phyloP scores from a whole-genome alignment of 2,329 filamentous ascomycete species.

The Didymella keratinophila region DNA sequence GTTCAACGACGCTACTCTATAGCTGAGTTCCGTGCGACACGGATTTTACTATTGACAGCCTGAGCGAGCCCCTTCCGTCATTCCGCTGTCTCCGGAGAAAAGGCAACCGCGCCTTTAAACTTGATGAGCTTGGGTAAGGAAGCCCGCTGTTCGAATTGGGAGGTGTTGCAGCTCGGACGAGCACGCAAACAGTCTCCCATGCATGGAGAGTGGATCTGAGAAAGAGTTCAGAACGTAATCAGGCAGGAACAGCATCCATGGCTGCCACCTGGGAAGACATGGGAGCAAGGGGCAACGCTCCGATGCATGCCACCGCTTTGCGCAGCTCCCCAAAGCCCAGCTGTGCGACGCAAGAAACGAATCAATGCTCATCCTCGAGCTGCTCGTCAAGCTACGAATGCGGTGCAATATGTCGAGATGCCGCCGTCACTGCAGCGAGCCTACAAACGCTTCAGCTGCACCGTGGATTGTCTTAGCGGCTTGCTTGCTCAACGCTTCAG shows the following conservation, averaged over 20 bases:
- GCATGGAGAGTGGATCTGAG: slow-evolving; percentile 26
- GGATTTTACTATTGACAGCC: slow-evolving; percentile 9
- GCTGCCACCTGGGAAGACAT: slow-evolving; percentile 32
- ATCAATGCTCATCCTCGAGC: slow-evolving; percentile 31
- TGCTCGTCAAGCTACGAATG: slow-evolving; percentile 37
- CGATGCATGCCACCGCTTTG: slow-evolving; percentile 45
- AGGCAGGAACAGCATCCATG: slow-evolving; percentile 31
- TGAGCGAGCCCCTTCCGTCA: slow-evolving; percentile 10
- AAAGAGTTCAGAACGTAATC: slow-evolving; percentile 21
- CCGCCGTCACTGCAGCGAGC: slow-evolving; percentile 42
- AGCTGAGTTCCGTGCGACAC: slow-evolving; percentile 23
- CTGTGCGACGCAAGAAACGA: slow-evolving; percentile 39
- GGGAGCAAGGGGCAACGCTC: slow-evolving; percentile 40
- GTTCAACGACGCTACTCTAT: slow-evolving; percentile 26
- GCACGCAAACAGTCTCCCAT: slow-evolving; percentile 14
- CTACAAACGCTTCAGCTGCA: slow-evolving; percentile 36
- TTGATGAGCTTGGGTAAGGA: background rate
- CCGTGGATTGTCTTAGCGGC: slow-evolving; percentile 29
- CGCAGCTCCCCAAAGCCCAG: slow-evolving; percentile 33
- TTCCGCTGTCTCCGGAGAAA: background rate
- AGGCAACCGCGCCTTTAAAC: background rate
- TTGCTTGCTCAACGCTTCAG: slow-evolving; percentile 25
- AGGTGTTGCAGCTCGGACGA: slow-evolving; percentile 10
- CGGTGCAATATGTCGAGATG: slow-evolving; percentile 44
- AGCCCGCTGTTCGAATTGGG: slow-evolving; percentile 8